Base-by-base conservation (phyloP, 176 grass and related monocot species). In the Pharus latifolius region DNA sequence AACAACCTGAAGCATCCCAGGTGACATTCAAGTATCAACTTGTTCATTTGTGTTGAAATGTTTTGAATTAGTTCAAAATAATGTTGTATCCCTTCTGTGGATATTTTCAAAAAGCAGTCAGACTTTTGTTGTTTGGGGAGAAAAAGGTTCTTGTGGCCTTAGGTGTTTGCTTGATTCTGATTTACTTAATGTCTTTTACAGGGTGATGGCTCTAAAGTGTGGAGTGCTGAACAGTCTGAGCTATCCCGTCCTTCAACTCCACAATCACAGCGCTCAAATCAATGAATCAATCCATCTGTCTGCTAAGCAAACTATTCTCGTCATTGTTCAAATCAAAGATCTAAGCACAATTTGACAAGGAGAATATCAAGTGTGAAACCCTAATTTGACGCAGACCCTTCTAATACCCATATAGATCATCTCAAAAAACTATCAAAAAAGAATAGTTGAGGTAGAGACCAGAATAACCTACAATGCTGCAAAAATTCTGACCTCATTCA, bases 191-290 rank as follows among this genome's bases (percentile, higher is more conserved):
- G 13, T 49, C 65, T 65, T 73, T 14, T 76, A 35, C 68, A 87
- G 84, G 76, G 62, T 60, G 84, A 87, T 73, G 80, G 67, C 23
- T 65, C 70, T 46, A 85, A 85, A 51, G 32, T 74, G 56, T 68
- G 59, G 37, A 84, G 24, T 72, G 58, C 35, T 57, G 88, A 91
- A 60, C 83, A 87, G 24, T 81, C 62, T 65, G 76, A 68, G 24
- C 61, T 59, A 47, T 81, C 84, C 31, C 49, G 84, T 49, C 62
- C 80, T 1, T 81, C 88, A 42, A 87, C 88, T 48, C 88, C 84
- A 14, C 84, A 87, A 44, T 61, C 70, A 49, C 47, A 76, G 54
- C 28, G 56, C 49, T 80, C 72, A 30, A 87, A 73, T 76, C 57
- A 64, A 28, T 83, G 49, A 83, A 42, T 74, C 68, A 31, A 32